These are phyloP conservation scores for Erigeron philadelphicus DNA, from an alignment of 140 eudicot genomes.

Conservation along the genomic window DNA sequence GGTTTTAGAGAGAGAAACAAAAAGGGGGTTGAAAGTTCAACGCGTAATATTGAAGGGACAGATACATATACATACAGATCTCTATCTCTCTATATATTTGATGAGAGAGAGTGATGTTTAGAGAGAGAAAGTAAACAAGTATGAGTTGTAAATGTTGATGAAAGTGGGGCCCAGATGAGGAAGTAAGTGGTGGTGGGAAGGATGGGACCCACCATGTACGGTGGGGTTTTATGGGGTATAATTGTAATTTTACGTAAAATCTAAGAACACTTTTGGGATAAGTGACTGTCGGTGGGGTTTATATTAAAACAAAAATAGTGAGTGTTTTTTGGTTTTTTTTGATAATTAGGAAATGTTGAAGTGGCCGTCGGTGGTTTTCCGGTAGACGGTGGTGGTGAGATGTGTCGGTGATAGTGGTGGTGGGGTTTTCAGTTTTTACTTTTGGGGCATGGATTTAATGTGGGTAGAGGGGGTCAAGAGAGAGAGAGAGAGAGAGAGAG, in stretches of 20 bases:
- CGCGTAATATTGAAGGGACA: slow-evolving; percentile 70
- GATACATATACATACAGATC: slow-evolving; percentile 28
- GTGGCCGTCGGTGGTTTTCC: slow-evolving; percentile 15
- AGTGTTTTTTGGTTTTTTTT: not conserved
- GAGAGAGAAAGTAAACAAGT: slow-evolving; percentile 9
- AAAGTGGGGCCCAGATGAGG: slow-evolving; percentile 27
- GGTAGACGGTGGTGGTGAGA: slow-evolving; percentile 6
- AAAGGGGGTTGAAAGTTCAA: slow-evolving; percentile 40
- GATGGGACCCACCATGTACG: slow-evolving; percentile 40
- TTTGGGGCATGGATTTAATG: slow-evolving; percentile 18
- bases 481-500: slow-evolving; percentile 31
- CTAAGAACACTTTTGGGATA: slow-evolving; percentile 15
- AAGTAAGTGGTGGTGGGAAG: slow-evolving; percentile 26
- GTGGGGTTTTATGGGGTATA: slow-evolving; percentile 34
- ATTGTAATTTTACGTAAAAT: not conserved
- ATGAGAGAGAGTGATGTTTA: slow-evolving; percentile 10
- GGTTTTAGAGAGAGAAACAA: not conserved
- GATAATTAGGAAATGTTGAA: slow-evolving; percentile 8
- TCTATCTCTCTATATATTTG: slow-evolving; percentile 26
- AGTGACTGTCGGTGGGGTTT: slow-evolving; percentile 26
- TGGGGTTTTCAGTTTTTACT: slow-evolving; percentile 18
- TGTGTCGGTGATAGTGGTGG: slow-evolving; percentile 9
- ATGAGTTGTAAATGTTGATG: slow-evolving; percentile 31
- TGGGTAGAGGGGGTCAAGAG: slow-evolving; percentile 26
- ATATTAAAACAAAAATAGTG: not conserved